Evolutionary conservation across 306 rosid genomes (phyloP), one percentile per base, ranked within the genome.

Genomic region (Pterocarpus macrocarpus): DNA sequence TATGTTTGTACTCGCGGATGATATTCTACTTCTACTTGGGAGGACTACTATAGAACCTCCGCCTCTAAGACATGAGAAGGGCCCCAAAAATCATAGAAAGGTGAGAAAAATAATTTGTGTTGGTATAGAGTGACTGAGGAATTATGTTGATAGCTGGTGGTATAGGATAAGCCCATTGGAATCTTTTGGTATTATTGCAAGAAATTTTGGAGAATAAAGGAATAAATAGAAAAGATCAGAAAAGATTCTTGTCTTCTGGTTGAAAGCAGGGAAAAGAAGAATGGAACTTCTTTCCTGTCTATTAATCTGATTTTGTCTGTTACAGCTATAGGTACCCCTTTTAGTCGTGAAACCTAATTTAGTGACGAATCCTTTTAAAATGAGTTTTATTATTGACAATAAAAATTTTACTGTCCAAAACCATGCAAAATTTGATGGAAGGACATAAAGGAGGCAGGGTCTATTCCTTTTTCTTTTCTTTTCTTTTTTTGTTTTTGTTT

Each of bases 31-130:
- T 45, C 87, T 96, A 55, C 97, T 96, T 81, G 98, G 92, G 90
- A 94, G 98, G 89, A 97, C 97, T 82, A 90, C 99, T 44, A 33
- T 90, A 86, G 99, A 96, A 84, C 98, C 98, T 33, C 91, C 94
- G 71, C 98, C 99, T 85, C 97, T 98, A 7, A 96, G 94, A 87
- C 98, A 96, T 69, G 98, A 96, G 88, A 96, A 96, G 91, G 98
- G 97, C 87, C 99, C 99, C 81, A 98, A 96, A 83, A 96, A 96
- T 79, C 99, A 98, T 65, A 96, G 95, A 5, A 96, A 96, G 95
- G 98, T 93, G 76, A 76, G 94, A 73, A 43, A 13, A 73, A 67
- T 62, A 47, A 57, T 16, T 15, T 64, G 32, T 35, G 62, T 38
- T 53, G 15, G 16, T 17, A 2, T 17, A 43, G 41, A 67, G 32